Percentiles rank a stretch among this genome's conserved stretches.
These are phyloP conservation scores for Acanthamoeba culbertsoni DNA, from an alignment of 208 protist species.

Conservation along the genomic window DNA sequence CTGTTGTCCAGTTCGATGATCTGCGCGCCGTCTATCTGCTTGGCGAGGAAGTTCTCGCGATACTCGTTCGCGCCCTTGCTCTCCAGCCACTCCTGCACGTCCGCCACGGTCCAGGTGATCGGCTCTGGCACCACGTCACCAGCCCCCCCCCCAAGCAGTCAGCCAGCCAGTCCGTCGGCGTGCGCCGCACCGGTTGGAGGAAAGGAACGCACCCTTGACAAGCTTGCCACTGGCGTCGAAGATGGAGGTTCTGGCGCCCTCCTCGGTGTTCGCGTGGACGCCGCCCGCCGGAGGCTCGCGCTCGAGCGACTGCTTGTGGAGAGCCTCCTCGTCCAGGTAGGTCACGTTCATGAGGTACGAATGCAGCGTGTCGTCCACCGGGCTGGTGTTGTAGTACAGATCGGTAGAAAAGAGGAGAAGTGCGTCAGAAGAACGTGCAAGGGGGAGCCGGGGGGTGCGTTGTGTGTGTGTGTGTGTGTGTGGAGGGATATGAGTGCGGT, in stretches of 20 bases:
- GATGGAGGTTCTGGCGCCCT: conserved; percentile 29
- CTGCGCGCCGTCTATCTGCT: conserved; percentile 29
- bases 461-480: no score
- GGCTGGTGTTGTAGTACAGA: no score
- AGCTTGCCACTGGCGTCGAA: conserved; percentile 39
- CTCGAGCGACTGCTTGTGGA: conserved; percentile 40
- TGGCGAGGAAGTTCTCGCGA: conserved; percentile 33
- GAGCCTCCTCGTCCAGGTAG: conserved; percentile 8
- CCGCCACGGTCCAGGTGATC: conserved; percentile 30
- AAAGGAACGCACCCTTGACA: not conserved
- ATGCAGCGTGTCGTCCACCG: not conserved
- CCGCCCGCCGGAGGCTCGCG: conserved; percentile 29
- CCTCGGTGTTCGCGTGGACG: not conserved
- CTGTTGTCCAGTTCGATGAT: conserved; percentile 50
- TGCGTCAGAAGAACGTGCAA: not conserved
- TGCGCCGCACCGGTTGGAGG: not conserved
- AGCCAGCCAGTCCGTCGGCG: not conserved
- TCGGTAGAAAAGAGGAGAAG: not conserved
- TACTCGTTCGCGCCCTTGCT: conserved; percentile 35
- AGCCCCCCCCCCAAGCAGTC: no score
- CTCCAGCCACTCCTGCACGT: conserved; percentile 50
- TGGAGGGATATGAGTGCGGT: not conserved
- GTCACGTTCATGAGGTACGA: not conserved
- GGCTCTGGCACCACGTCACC: no score
- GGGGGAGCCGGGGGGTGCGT: no score